Conservation (phyloP, 1,139 yeast genomes). For the Sugiyamaella pinicola region DNA sequence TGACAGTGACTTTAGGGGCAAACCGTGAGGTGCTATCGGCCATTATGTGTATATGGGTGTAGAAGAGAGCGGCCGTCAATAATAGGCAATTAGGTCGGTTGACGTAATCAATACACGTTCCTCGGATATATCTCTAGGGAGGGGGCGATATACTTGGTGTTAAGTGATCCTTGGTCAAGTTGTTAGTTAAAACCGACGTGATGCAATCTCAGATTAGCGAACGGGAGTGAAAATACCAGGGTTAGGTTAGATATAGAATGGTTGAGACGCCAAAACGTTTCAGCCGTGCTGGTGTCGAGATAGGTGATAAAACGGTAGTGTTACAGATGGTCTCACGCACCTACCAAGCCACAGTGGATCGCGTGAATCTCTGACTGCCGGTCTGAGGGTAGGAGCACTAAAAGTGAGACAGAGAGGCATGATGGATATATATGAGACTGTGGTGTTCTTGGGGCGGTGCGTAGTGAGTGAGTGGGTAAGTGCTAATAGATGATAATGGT, state of each 20-base stretch:
- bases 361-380: no score
- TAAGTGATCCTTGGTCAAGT: background rate
- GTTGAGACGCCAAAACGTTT: no score
- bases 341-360: no score
- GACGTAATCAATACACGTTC: background rate
- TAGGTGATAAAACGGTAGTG: no score
- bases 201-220: slow-evolving; percentile 8
- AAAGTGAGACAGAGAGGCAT: no score
- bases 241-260: background rate
- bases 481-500: no score
- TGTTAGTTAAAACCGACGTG: background rate
- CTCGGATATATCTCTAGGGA: background rate
- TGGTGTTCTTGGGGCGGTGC: no score
- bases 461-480: no score
- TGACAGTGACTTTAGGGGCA: slow-evolving; percentile 55
- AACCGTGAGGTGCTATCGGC: slow-evolving; percentile 32
- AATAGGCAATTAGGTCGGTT: background rate
- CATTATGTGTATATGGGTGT: slow-evolving; percentile 1
- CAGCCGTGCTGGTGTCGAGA: no score
- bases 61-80: background rate
- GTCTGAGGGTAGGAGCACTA: no score
- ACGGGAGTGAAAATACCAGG: background rate
- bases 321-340: no score
- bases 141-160: background rate
- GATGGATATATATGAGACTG: no score